phyloP scores from a whole-genome alignment of 2,329 filamentous ascomycete genomes.

The Alternaria sp. region DNA sequence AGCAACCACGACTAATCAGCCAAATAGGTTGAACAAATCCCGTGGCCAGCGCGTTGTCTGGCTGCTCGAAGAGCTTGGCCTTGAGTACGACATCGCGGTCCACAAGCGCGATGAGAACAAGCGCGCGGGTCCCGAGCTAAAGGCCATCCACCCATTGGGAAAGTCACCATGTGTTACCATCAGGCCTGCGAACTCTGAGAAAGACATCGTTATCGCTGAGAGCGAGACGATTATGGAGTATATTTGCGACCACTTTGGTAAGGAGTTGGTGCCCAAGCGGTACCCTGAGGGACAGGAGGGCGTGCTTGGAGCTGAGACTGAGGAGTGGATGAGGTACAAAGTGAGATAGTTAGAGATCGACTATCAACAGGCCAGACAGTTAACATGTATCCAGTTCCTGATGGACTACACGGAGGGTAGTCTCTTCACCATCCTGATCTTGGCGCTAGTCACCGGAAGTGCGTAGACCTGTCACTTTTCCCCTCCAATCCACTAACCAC shows the following conservation, averaged over 20 bases:
- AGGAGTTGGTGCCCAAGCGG: constrained; percentile 57
- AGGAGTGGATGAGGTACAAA: constrained; percentile 65
- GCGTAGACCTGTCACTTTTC: background rate
- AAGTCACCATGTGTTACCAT: constrained; percentile 83
- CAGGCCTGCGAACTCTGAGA: constrained; percentile 52
- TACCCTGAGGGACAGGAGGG: constrained; percentile 62
- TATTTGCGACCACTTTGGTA: constrained; percentile 71
- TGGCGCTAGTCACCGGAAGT: constrained; percentile 65
- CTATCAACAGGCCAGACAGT: too few relatives aligned
- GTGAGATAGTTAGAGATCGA: constrained; percentile 2
- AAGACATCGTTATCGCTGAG: constrained; percentile 75
- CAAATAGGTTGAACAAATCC: constrained; percentile 77
- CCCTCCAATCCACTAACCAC: background rate
- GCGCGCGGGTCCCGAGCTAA: constrained; percentile 77
- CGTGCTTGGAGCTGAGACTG: constrained; percentile 63
- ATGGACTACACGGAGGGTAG: constrained; percentile 88
- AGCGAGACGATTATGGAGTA: constrained; percentile 84
- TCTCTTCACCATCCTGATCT: constrained; percentile 74
- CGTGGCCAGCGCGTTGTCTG: constrained; percentile 83
- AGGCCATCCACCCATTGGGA: constrained; percentile 80
- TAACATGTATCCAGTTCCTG: constrained; percentile 47
- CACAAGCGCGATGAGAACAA: constrained; percentile 72
- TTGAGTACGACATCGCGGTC: constrained; percentile 79
- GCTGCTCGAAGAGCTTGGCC: constrained; percentile 81
- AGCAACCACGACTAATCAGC: background rate